A percentile compares a stretch with the other conserved stretches of the same genome.
phyloP scores from a whole-genome alignment of 2,329 filamentous ascomycete genomes.

The Ilyonectria destructans region DNA sequence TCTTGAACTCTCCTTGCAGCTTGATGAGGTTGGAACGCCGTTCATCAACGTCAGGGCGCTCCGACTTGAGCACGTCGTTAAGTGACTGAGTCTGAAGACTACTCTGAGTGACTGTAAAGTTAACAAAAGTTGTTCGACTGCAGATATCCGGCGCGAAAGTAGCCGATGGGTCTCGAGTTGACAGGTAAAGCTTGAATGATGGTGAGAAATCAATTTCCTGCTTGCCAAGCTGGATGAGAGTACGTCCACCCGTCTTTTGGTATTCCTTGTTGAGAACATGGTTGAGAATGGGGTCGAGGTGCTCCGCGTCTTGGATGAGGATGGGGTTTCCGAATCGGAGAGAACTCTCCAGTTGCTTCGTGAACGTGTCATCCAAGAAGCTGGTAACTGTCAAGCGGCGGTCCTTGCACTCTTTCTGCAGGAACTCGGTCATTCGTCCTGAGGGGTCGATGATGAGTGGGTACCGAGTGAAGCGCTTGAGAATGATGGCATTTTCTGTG shows the following conservation, averaged over 20 bases:
- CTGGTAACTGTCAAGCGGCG: constrained; percentile 96
- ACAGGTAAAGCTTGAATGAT: constrained; percentile 94
- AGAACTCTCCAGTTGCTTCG: constrained; percentile 97
- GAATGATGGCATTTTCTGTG: constrained; percentile 97
- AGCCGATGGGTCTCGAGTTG: constrained; percentile 95
- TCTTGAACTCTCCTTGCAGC: constrained; percentile 98
- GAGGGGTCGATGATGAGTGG: constrained; percentile 99
- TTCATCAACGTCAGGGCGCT: constrained; percentile 97
- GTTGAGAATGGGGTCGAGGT: constrained; percentile 96
- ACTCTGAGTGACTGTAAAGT: constrained; percentile 99
- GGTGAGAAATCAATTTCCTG: constrained; percentile 99
- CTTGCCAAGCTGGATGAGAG: constrained; percentile 97
- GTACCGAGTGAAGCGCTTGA: constrained; percentile 98
- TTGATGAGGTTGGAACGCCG: constrained; percentile 98
- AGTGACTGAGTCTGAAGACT: constrained; percentile 98
- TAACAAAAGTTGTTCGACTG: constrained; percentile 98
- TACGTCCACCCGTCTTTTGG: constrained; percentile 97
- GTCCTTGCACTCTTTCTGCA: constrained; percentile 95
- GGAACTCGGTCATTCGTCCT: constrained; percentile 92
- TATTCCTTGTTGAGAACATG: constrained; percentile 99
- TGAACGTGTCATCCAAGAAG: constrained; percentile 98
- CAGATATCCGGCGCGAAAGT: constrained; percentile 97
- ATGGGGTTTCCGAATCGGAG: constrained; percentile 98
- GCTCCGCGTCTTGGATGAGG: constrained; percentile 97
- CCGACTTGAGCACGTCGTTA: constrained; percentile 97